Evolutionary conservation across 2,329 filamentous ascomycete genomes (phyloP).

Genomic region (Claviceps quebecensis): DNA sequence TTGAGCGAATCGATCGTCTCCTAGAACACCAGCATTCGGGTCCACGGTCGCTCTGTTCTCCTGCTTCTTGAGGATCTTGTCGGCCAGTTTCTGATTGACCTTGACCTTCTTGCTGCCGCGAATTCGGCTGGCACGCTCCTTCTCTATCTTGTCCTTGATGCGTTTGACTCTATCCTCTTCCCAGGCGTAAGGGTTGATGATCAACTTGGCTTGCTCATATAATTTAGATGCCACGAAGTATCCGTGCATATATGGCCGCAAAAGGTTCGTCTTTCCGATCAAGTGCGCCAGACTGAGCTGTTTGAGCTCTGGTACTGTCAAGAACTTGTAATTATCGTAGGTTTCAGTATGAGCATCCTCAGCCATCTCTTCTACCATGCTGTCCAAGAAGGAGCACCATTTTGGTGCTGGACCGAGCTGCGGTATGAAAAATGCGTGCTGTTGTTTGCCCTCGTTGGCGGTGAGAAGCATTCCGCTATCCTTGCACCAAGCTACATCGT

Average conservation of each 20-base stretch:
- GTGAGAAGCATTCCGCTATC: slow-evolving; percentile 91
- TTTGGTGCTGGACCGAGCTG: slow-evolving; percentile 84
- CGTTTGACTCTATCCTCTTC: slow-evolving; percentile 85
- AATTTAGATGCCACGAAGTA: slow-evolving; percentile 93
- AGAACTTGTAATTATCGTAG: slow-evolving; percentile 99
- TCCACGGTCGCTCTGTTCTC: slow-evolving; percentile 46
- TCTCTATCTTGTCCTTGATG: slow-evolving; percentile 89
- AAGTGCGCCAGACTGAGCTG: slow-evolving; percentile 77
- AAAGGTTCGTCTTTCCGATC: slow-evolving; percentile 74
- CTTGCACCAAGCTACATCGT: slow-evolving; percentile 84
- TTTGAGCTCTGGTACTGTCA: slow-evolving; percentile 75
- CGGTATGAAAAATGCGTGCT: slow-evolving; percentile 90
- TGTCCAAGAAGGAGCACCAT: slow-evolving; percentile 96
- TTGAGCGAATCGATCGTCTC: slow-evolving; percentile 73
- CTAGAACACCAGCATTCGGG: slow-evolving; percentile 52
- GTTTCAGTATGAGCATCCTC: slow-evolving; percentile 66
- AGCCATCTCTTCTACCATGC: slow-evolving; percentile 96
- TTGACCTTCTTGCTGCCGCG: slow-evolving; percentile 94
- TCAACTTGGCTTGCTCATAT: slow-evolving; percentile 87
- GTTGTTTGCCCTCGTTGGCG: slow-evolving; percentile 89
- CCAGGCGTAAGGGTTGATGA: slow-evolving; percentile 86
- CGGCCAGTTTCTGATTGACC: slow-evolving; percentile 74
- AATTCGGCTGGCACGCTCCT: slow-evolving; percentile 89
- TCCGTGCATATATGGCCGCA: slow-evolving; percentile 97
- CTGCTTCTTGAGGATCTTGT: slow-evolving; percentile 55